Base-by-base conservation (phyloP, 805 yeast species). In the Pichia ethanolica region DNA sequence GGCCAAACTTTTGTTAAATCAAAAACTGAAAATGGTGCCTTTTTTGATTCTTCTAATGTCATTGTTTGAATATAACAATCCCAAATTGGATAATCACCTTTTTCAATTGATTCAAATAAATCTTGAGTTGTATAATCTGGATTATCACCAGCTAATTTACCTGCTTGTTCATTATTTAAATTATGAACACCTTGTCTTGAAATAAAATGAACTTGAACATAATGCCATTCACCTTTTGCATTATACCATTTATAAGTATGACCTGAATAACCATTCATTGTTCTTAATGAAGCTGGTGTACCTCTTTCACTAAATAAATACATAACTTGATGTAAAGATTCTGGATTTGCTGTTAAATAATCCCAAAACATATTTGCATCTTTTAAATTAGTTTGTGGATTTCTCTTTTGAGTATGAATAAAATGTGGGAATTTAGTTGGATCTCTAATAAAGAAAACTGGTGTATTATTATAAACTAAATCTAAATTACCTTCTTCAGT, bases 1-100 rank as follows among this genome's bases (percentile, higher is more conserved):
- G 96, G 89, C 97, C 97, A 89, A 49, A 86, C 85, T 73, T 89
- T 89, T 55, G 97, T 89, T 67, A 89, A 75, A 69, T 89, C 97
- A 64, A 86, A 88, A 42, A 89, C 90, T 6, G 91, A 84, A 70
- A 85, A 88, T 63, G 84, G 83, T 45, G 78, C 78, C 53, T 79
- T 69, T 67, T 83, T 77, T 52, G 95, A 89, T 69, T 89, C 82
- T 59, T 81, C 86, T 53, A 79, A 78, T 35, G 95, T 85, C 96
- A 89, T 89, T 42, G 87, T 78, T 73, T 89, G 96, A 47, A 89
- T 70, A 69, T 84, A 87, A 54, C 79, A 80, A 36, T 90, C 86
- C 96, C 96, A 89, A 2, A 87, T 75, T 56, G 96, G 96, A 61
- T 59, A 64, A 53, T 87, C 84, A 49, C 91, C 93, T 52, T 76